A percentile compares a stretch with the other conserved stretches of the same genome.
Conservation (phyloP, 768 basidiomycete species). For the Mycena filopes region DNA sequence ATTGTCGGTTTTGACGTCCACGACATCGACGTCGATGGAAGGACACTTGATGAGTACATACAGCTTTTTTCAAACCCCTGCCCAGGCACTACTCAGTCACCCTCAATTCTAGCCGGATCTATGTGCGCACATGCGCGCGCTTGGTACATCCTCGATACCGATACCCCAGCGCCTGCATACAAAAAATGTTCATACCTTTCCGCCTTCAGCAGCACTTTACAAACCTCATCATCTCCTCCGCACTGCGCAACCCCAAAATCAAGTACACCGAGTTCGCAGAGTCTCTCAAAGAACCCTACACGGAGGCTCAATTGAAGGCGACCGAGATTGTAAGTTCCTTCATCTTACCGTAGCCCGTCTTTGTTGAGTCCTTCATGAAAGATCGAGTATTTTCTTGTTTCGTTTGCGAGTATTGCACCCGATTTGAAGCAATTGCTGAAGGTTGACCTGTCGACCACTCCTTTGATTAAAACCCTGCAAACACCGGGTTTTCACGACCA, state of each 20-base stretch:
- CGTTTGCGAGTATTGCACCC: neutral
- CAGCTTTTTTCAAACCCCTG: neutral
- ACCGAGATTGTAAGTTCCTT: slow-evolving; percentile 11
- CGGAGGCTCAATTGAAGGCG: slow-evolving; percentile 7
- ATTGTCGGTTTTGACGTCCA: slow-evolving; percentile 4
- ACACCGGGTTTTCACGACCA: neutral
- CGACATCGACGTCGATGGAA: neutral
- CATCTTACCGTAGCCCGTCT: neutral
- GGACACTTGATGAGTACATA: slow-evolving; percentile 8
- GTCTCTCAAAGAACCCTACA: slow-evolving; percentile 3
- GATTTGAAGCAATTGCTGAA: slow-evolving; percentile 6
- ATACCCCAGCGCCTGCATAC: slow-evolving; percentile 2
- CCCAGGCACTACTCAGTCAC: neutral
- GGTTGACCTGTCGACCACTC: neutral
- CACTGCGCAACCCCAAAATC: neutral
- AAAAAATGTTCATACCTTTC: neutral
- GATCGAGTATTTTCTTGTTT: slow-evolving; percentile 2
- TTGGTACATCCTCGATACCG: slow-evolving; percentile 18
- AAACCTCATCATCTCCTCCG: slow-evolving; percentile 3
- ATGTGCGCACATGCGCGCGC: slow-evolving; percentile 13
- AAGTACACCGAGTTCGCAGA: neutral
- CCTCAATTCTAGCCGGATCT: slow-evolving; percentile 5
- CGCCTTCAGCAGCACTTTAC: slow-evolving; percentile 7
- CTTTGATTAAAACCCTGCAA: neutral
- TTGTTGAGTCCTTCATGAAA: neutral